Evolutionary conservation across 371 early-diverging fungal species (phyloP).

Genomic region (Mortierella sp.): DNA sequence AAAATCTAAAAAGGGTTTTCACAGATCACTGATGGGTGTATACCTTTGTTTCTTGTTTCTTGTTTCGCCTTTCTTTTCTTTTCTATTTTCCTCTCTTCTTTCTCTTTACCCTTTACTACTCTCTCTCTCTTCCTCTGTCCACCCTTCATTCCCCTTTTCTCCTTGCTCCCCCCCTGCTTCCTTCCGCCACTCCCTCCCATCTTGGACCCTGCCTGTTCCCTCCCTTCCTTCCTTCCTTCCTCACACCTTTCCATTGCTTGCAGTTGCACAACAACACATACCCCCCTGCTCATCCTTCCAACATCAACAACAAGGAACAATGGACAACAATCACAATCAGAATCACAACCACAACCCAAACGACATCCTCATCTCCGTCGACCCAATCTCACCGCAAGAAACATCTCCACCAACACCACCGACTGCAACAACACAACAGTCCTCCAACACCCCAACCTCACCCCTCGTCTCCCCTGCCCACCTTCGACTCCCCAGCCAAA

Average conservation of each 20-base stretch:
- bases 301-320: background rate
- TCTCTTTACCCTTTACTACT: background rate
- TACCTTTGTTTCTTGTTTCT: background rate
- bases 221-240: background rate
- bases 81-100: background rate
- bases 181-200: background rate
- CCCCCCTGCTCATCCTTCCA: background rate
- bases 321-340: background rate
- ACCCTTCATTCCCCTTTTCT: background rate
- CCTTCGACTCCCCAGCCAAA: background rate
- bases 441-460: background rate
- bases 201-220: background rate
- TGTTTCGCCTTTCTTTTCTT: background rate
- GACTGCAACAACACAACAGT: background rate
- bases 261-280: background rate
- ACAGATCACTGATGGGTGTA: background rate
- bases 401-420: background rate
- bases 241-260: background rate
- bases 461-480: constrained; percentile 8
- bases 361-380: constrained; percentile 36
- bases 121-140: background rate
- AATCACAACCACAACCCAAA: constrained; percentile 9
- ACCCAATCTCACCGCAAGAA: constrained; percentile 13
- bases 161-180: background rate
- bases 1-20: background rate